Base-by-base conservation (phyloP, 306 rosid species). In the Acacia melanoxylon region DNA sequence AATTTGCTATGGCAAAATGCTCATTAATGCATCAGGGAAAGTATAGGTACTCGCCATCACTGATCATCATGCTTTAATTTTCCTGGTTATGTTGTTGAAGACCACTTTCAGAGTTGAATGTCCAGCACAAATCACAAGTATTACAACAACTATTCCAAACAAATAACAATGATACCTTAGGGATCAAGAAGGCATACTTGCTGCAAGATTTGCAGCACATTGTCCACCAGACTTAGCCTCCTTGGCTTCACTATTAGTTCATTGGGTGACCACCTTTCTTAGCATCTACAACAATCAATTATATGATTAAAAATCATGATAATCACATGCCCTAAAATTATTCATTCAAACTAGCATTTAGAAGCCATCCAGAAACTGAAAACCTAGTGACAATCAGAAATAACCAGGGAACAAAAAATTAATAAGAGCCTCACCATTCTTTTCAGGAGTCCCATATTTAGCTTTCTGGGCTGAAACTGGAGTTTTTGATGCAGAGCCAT, bases 1-100 rank as follows among this genome's bases (percentile, higher is more conserved):
- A 42, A 62, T 62, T 51, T 42, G 48, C 80, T 24, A 72, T 67
- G 82, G 40, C 81, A 83, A 83, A 86, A 83, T 68, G 65, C 71
- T 48, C 77, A n/a, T 13, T 29, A 73, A 68, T 20, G 67, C 69
- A 44, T 72, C 22, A 54, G 8, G 16, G 24, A 6, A 71, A 31
- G 4, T 4, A 2, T 40, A 8, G 69, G 13, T 9, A 24, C 10
- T 29, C 37, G 12, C 37, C 16, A 49, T 67, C 84, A 84, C 80
- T 86, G 67, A 22, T 56, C 81, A 62, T 29, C 37, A 27, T 93
- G 99, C 83, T 95, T 95, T 0, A n/a, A n/a, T n/a, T n/a, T n/a
- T 94, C 99, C 89, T 93, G 91, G 11, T 61, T 82, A 83, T 95
- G 99, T 13, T 97, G 92, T 81, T 82, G 87, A 13, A 93, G 89